A percentile compares a stretch with the other conserved stretches of the same genome.
Conservation (phyloP, 768 basidiomycete species). For the Suillus sp. region DNA sequence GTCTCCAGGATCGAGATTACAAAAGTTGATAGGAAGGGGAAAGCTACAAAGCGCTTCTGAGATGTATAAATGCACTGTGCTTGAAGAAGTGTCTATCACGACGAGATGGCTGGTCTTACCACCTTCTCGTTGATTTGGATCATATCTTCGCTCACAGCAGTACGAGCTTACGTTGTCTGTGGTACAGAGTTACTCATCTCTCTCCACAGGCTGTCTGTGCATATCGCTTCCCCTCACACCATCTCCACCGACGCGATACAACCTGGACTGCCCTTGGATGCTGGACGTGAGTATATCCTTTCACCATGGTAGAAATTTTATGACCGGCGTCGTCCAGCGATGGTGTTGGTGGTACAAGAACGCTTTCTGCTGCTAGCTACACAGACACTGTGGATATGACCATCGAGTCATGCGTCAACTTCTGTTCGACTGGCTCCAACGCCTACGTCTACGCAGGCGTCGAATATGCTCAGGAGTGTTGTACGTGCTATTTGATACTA, state of each 20-base stretch:
- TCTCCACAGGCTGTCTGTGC: not conserved
- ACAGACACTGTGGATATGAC: conserved; percentile 60
- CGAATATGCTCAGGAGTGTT: conserved; percentile 68
- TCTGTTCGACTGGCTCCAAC: conserved; percentile 39
- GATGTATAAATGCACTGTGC: not conserved
- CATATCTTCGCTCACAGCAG: not conserved
- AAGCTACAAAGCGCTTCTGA: not conserved
- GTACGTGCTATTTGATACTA: conserved; percentile 38
- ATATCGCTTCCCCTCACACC: conserved; percentile 1
- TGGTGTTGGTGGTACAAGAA: conserved; percentile 50
- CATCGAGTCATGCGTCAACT: conserved; percentile 50
- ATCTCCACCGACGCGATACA: conserved; percentile 34
- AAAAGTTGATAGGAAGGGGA: not conserved
- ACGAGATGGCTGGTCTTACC: not conserved
- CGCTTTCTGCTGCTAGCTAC: conserved; percentile 52
- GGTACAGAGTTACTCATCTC: not conserved
- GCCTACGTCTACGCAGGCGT: conserved; percentile 66
- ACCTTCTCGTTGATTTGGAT: conserved; percentile 3
- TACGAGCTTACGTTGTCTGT: not conserved
- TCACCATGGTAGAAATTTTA: conserved; percentile 18
- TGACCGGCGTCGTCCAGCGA: conserved; percentile 43
- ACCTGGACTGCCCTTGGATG: conserved; percentile 64
- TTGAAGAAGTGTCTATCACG: not conserved
- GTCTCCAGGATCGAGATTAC: not conserved
- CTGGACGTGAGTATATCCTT: conserved; percentile 48